Conservation (phyloP, 768 basidiomycete species). For the Trametes punicea region DNA sequence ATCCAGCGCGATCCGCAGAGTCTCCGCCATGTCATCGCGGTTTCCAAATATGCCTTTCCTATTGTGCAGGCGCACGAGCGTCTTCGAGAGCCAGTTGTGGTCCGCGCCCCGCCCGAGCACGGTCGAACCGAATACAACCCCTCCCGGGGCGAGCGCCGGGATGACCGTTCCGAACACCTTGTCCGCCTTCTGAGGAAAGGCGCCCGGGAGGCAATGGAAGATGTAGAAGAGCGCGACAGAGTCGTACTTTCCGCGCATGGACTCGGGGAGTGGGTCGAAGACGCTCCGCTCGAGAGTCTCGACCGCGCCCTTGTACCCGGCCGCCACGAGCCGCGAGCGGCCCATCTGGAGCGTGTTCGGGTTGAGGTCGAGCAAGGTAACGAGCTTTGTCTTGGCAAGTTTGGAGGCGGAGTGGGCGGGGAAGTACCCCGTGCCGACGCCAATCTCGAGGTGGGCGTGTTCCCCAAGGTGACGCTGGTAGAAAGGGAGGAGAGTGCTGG, state of each 20-base stretch:
- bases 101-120: conserved; percentile 12
- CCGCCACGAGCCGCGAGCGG: not conserved
- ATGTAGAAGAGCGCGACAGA: conserved; percentile 22
- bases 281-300: conserved; percentile 12
- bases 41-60: conserved; percentile 17
- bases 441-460: conserved; percentile 19
- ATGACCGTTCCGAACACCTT: conserved; percentile 6
- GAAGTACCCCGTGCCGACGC: conserved; percentile 24
- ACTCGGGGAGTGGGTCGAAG: conserved; percentile 17
- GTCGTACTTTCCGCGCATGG: conserved; percentile 10
- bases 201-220: conserved; percentile 22
- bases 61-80: conserved; percentile 14
- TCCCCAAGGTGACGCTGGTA: conserved; percentile 18
- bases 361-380: conserved; percentile 21
- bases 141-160: conserved; percentile 7
- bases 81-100: conserved; percentile 17
- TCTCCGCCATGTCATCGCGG: conserved; percentile 3
- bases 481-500: conserved; percentile 17
- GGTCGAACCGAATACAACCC: conserved; percentile 20
- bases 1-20: conserved; percentile 12
- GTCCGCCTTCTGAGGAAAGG: conserved; percentile 16
- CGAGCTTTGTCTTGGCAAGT: conserved; percentile 12
- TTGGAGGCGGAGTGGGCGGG: conserved; percentile 1
- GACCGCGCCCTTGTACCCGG: conserved; percentile 14
- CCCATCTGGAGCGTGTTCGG: conserved; percentile 17